Evolutionary conservation across 2,329 filamentous ascomycete species (phyloP).

Genomic region (Paecilomyces sp.): DNA sequence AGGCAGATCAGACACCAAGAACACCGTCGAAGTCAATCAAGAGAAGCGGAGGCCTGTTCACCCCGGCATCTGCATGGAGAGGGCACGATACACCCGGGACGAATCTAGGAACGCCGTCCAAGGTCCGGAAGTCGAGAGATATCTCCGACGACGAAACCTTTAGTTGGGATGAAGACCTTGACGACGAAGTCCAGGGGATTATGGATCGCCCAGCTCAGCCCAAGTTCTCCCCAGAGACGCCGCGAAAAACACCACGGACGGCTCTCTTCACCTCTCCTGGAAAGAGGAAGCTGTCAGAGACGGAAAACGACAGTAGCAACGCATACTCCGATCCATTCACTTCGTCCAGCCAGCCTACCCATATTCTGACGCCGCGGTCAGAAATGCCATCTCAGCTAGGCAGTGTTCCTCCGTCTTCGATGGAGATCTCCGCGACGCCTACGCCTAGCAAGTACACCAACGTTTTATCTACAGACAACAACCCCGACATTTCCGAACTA

Average conservation of each 20-base stretch:
- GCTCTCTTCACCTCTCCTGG: constrained; percentile 24
- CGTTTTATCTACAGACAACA: constrained; percentile 14
- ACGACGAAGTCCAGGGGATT: constrained; percentile 23
- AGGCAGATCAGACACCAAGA: constrained; percentile 24
- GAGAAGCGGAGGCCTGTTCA: constrained; percentile 18
- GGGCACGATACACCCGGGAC: constrained; percentile 8
- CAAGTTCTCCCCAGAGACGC: constrained; percentile 25
- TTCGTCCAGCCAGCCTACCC: neutral
- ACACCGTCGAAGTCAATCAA: constrained; percentile 15
- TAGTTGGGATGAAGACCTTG: constrained; percentile 29
- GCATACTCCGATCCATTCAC: constrained; percentile 11
- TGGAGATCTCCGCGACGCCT: constrained; percentile 24
- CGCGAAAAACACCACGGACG: constrained; percentile 30
- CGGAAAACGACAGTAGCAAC: constrained; percentile 11
- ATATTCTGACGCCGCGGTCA: neutral
- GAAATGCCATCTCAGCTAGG: neutral
- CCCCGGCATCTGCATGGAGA: constrained; percentile 24
- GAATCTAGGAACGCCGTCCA: constrained; percentile 11
- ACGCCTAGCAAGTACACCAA: constrained; percentile 23
- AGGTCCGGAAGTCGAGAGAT: constrained; percentile 21
- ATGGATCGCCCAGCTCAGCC: constrained; percentile 16
- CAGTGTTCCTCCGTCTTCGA: constrained; percentile 11
- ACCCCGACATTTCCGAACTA: constrained; percentile 14
- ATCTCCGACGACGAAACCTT: constrained; percentile 29
- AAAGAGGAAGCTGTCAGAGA: constrained; percentile 28